Base-by-base conservation (phyloP, 2,329 filamentous ascomycete genomes). In the Ophiostoma quercus region DNA sequence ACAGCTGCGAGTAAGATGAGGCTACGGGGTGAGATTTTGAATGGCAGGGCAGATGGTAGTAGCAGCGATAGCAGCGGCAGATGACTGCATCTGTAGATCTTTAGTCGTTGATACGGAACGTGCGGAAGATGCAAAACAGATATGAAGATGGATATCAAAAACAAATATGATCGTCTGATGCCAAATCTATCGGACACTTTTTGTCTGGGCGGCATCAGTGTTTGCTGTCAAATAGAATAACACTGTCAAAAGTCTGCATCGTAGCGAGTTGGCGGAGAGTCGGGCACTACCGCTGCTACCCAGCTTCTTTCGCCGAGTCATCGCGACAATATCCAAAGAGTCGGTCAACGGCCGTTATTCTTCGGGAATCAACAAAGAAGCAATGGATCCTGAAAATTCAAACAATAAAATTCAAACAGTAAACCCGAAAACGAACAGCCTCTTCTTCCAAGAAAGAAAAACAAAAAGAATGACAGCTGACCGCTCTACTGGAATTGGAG, bases 141-240 rank as follows among this genome's bases (percentile, higher is more conserved):
- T 14, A 57, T 7, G n/a, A 57, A 9, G 51, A 57, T 16, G 19
- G 43, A 16, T 7, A 7, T 47, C 8, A 51, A n/a, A 9, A 51
- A 22, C 7, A 51, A 51, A 22, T 3, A 57, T 9, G 51, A 57
- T 5, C 51, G 22, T 57, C 22, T 57, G 51, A 57, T 57, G 47
- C n/a, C 22, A 57, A 11, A 22, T 22, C 14, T n/a, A 25, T 57
- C 51, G 51, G 51, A 14, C 22, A 57, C 51, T 57, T 57, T 22
- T 22, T 54, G 51, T 57, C 22, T 25, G 51, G 51, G 51, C 51
- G 51, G 51, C 0, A 57, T 25, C 9, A 25, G 16, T 5, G 25
- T 16, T 22, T 57, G 51, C n/a, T 57, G 51, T 25, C 51, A 57
- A 57, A 57, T 57, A n/a, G n/a, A 57, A 25, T 57, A 57, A 29